These are phyloP conservation scores for Cutaneotrichosporon sp. DNA, from an alignment of 1,284 basidiomycete species.

Conservation along the genomic window DNA sequence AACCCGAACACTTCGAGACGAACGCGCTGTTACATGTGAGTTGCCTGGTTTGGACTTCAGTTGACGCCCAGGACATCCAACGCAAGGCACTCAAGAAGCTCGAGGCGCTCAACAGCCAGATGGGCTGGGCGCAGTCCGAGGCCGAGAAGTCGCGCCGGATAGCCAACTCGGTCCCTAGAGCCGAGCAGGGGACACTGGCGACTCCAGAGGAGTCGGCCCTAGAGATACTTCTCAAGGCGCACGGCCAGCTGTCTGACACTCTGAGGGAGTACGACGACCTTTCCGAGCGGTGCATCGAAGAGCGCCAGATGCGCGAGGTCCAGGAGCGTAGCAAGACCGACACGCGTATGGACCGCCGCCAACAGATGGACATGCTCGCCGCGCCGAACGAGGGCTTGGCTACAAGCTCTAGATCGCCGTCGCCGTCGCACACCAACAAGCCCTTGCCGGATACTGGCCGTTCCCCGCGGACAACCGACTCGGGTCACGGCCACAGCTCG, in stretches of 20 bases:
- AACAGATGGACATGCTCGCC: slow-evolving; percentile 26
- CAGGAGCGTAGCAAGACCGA: slow-evolving; percentile 53
- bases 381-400: slow-evolving; percentile 11
- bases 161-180: slow-evolving; percentile 16
- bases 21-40: slow-evolving; percentile 45
- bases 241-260: slow-evolving; percentile 39
- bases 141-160: slow-evolving; percentile 45
- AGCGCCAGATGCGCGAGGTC: slow-evolving; percentile 44
- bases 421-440: slow-evolving; percentile 27
- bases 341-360: slow-evolving; percentile 42
- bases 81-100: slow-evolving; percentile 49
- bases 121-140: slow-evolving; percentile 56
- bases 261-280: slow-evolving; percentile 50
- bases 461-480: slow-evolving; percentile 4
- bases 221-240: slow-evolving; percentile 45
- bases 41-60: too few relatives aligned
- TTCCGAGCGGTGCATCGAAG: slow-evolving; percentile 40
- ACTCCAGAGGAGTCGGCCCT: slow-evolving; percentile 43
- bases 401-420: slow-evolving; percentile 44
- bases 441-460: not conserved
- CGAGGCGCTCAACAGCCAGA: slow-evolving; percentile 52
- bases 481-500: slow-evolving; percentile 7
- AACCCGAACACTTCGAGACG: slow-evolving; percentile 38
- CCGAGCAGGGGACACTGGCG: slow-evolving; percentile 16
- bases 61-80: slow-evolving; percentile 50